Evolutionary conservation across 805 yeast genomes (phyloP).

Genomic region (Yamadazyma takamatsuzukensis): DNA sequence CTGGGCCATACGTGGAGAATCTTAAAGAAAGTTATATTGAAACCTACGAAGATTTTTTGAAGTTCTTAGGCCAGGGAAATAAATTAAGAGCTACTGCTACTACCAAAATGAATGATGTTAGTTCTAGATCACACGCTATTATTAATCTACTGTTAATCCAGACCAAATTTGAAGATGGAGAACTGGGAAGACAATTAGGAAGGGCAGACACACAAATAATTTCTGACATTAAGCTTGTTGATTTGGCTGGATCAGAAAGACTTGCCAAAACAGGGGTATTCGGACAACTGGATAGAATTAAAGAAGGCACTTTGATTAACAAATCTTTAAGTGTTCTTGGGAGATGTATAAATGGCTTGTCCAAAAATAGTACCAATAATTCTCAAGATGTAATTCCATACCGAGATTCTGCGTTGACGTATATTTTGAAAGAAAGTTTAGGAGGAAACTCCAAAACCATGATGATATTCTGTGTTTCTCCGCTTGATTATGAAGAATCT

Average conservation of each 20-base stretch:
- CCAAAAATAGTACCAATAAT: conserved; percentile 34
- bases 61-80: conserved; percentile 50
- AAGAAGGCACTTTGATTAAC: conserved; percentile 77
- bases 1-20: conserved; percentile 72
- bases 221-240: conserved; percentile 68
- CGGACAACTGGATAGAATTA: conserved; percentile 50
- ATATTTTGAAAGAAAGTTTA: conserved; percentile 68
- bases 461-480: conserved; percentile 83
- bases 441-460: conserved; percentile 88
- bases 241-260: conserved; percentile 81
- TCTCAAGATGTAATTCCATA: conserved; percentile 47
- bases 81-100: conserved; percentile 62
- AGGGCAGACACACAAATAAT: conserved; percentile 45
- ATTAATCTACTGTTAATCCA: conserved; percentile 62
- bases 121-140: conserved; percentile 81
- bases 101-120: conserved; percentile 66
- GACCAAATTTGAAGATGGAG: conserved; percentile 31
- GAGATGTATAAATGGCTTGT: conserved; percentile 50
- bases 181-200: conserved; percentile 25
- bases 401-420: conserved; percentile 72
- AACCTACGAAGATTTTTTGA: conserved; percentile 47
- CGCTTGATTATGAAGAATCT: conserved; percentile 75
- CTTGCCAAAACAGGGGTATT: conserved; percentile 59
- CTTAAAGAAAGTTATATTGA: conserved; percentile 50
- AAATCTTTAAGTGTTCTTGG: conserved; percentile 77